phyloP scores from a whole-genome alignment of 2,329 filamentous ascomycete species.

The Claviceps capensis region DNA sequence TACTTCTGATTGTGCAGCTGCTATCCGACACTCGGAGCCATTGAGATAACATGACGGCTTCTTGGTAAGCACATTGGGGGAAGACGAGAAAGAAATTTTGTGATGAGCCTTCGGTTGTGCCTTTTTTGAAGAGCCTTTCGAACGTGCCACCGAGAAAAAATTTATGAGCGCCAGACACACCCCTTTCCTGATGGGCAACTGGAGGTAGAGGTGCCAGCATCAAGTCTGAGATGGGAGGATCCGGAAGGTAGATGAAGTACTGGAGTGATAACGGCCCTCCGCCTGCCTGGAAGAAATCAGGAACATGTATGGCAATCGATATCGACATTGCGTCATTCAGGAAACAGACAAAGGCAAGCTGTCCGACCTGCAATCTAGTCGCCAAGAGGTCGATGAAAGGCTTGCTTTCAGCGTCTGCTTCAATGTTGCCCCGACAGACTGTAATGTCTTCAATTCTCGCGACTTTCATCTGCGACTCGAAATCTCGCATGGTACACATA shows the following conservation, averaged over 20 bases:
- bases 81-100: constrained; percentile 35
- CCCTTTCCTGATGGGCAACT: background rate
- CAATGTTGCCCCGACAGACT: constrained; percentile 11
- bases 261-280: constrained; percentile 12
- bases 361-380: constrained; percentile 20
- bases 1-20: constrained; percentile 28
- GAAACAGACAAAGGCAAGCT: constrained; percentile 23
- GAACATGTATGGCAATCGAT: constrained; percentile 23
- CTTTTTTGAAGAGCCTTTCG: constrained; percentile 13
- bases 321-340: constrained; percentile 6
- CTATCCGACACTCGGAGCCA: constrained; percentile 31
- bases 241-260: constrained; percentile 24
- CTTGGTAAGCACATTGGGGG: constrained; percentile 22
- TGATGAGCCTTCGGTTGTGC: constrained; percentile 7
- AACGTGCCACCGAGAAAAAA: constrained; percentile 20
- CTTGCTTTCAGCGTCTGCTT: constrained; percentile 2
- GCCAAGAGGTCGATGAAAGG: constrained; percentile 16
- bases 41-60: constrained; percentile 24
- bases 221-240: constrained; percentile 6
- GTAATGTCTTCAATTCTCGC: constrained; percentile 3
- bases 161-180: constrained; percentile 12
- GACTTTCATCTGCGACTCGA: constrained; percentile 10
- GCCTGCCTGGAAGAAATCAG: background rate
- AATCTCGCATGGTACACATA: constrained; percentile 19
- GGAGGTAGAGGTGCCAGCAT: constrained; percentile 14